A percentile compares a stretch with the other conserved stretches of the same genome.
phyloP scores from a whole-genome alignment of 495 filamentous ascomycete species.

The Lophiostoma macrostomum region DNA sequence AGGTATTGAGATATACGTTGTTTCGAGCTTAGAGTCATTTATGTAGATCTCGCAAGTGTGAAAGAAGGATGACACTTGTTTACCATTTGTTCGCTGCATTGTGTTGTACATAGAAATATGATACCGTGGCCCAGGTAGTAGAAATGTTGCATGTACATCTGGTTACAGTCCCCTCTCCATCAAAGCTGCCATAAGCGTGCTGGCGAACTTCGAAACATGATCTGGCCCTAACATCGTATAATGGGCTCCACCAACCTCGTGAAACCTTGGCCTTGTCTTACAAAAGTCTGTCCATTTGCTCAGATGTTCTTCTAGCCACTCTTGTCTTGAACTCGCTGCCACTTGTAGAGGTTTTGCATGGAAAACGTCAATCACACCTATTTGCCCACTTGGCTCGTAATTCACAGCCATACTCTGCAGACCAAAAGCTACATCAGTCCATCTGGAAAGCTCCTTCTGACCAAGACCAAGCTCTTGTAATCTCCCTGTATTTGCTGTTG shows the following conservation, averaged over 20 bases:
- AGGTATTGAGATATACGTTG: no score
- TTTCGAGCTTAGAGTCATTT: no score
- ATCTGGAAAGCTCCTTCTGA: background rate
- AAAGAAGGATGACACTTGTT: no score
- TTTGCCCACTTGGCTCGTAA: slow-evolving; percentile 50
- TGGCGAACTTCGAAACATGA: background rate
- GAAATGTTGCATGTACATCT: no score
- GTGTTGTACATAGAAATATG: no score
- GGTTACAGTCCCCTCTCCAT: slow-evolving; percentile 34
- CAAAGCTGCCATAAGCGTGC: slow-evolving; percentile 35
- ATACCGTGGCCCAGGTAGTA: no score
- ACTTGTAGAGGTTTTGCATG: slow-evolving; percentile 44
- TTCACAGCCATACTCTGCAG: slow-evolving; percentile 49
- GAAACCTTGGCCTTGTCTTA: background rate
- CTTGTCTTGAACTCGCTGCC: slow-evolving; percentile 36
- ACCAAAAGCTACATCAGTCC: background rate
- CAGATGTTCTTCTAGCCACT: background rate
- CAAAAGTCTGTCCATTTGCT: background rate
- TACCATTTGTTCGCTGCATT: no score
- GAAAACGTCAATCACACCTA: slow-evolving; percentile 52
- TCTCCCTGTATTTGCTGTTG: background rate
- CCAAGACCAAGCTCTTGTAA: background rate
- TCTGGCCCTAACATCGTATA: slow-evolving; percentile 1
- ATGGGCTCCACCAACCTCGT: background rate
- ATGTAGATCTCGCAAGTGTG: no score